Conservation (phyloP, 352 stramenopile species). For the Pythium myriotylum region DNA sequence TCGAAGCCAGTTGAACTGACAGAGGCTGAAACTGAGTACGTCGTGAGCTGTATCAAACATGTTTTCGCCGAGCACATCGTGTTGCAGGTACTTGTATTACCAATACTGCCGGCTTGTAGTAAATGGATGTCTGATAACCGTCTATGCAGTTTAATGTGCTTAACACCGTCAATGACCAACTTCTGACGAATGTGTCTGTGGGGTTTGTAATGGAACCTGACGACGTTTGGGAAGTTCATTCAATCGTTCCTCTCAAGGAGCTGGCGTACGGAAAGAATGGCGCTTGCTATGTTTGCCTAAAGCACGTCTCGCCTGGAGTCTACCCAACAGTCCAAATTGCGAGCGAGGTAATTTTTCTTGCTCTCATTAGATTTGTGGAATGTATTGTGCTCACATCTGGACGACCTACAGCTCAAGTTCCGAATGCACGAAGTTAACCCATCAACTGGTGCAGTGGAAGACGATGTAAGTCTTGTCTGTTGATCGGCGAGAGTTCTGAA, state of each 20-base stretch:
- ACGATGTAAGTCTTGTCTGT: slow-evolving; percentile 44
- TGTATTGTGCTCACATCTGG: not conserved
- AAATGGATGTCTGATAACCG: not conserved
- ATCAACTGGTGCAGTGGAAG: slow-evolving; percentile 89
- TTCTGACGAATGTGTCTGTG: slow-evolving; percentile 94
- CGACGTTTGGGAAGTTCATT: slow-evolving; percentile 92
- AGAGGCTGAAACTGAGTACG: slow-evolving; percentile 98
- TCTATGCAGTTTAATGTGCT: slow-evolving; percentile 94
- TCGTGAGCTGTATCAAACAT: slow-evolving; percentile 97
- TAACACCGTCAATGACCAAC: slow-evolving; percentile 99
- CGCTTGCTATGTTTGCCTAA: slow-evolving; percentile 93
- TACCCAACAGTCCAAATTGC: slow-evolving; percentile 90
- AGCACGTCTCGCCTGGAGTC: slow-evolving; percentile 72
- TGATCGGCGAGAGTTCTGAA: slow-evolving; percentile 14
- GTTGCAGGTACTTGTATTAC: slow-evolving; percentile 49
- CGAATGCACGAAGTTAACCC: slow-evolving; percentile 95
- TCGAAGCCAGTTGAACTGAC: slow-evolving; percentile 92
- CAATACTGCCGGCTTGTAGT: slow-evolving; percentile 3
- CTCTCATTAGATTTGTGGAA: not conserved
- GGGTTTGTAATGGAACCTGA: slow-evolving; percentile 91
- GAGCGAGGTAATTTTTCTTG: slow-evolving; percentile 76
- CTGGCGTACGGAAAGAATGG: slow-evolving; percentile 94
- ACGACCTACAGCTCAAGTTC: slow-evolving; percentile 87
- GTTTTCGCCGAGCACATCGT: slow-evolving; percentile 97
- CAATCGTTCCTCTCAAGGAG: slow-evolving; percentile 84